Conservation (phyloP, 2,329 filamentous ascomycete genomes). For the Ophiocordyceps australis region DNA sequence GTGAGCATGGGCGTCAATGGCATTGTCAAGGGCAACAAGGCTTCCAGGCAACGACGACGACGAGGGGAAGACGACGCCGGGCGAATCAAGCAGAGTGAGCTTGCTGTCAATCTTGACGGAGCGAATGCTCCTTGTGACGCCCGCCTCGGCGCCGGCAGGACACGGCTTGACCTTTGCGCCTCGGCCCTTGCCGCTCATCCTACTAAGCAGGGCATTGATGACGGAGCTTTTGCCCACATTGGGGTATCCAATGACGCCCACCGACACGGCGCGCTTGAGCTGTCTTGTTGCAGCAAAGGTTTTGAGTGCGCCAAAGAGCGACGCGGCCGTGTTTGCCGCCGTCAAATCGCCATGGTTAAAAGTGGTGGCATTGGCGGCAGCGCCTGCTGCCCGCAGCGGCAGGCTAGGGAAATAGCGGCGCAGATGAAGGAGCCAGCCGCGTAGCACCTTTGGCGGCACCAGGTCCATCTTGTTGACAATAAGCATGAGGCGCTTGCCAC, state of each 20-base stretch:
- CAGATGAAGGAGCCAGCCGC: slow-evolving; percentile 69
- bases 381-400: slow-evolving; percentile 67
- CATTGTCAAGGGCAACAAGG: slow-evolving; percentile 35
- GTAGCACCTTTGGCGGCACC: slow-evolving; percentile 64
- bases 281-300: slow-evolving; percentile 69
- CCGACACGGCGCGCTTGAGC: slow-evolving; percentile 75
- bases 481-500: slow-evolving; percentile 75
- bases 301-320: slow-evolving; percentile 79
- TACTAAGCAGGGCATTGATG: slow-evolving; percentile 77
- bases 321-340: slow-evolving; percentile 67
- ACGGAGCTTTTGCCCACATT: slow-evolving; percentile 95
- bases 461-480: slow-evolving; percentile 94
- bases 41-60: slow-evolving; percentile 21
- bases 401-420: slow-evolving; percentile 83
- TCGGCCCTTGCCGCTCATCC: slow-evolving; percentile 47
- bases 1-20: slow-evolving; percentile 60
- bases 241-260: slow-evolving; percentile 88
- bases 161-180: slow-evolving; percentile 44
- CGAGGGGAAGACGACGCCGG: slow-evolving; percentile 84
- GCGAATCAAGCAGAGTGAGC: slow-evolving; percentile 82
- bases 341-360: slow-evolving; percentile 88
- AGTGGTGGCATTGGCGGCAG: slow-evolving; percentile 70
- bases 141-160: slow-evolving; percentile 78
- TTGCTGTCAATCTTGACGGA: slow-evolving; percentile 91
- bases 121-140: slow-evolving; percentile 75